A percentile compares a stretch with the other conserved stretches of the same genome.
Conservation (phyloP, 306 rosid genomes). For the Lablab purpureus region DNA sequence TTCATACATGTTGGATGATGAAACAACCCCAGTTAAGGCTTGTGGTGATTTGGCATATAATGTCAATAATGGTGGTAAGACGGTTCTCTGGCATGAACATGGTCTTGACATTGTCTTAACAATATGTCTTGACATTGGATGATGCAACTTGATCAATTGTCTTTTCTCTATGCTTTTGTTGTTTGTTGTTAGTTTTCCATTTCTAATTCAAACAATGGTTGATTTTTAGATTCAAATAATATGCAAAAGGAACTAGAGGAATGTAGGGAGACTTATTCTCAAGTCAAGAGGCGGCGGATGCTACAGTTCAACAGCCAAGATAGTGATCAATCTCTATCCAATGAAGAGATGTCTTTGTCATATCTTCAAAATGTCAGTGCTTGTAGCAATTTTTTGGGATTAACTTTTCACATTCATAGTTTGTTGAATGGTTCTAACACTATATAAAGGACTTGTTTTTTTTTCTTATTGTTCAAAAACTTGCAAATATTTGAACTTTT, state of each 20-base stretch:
- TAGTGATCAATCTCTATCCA: slow-evolving; percentile 53
- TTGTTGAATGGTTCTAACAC: slow-evolving; percentile 16
- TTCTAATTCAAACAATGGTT: slow-evolving; percentile 46
- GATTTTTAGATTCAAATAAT: slow-evolving; percentile 65
- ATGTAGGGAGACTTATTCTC: slow-evolving; percentile 67
- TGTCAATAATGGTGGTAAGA: slow-evolving; percentile 55
- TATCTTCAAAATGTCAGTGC: slow-evolving; percentile 74
- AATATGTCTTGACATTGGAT: not conserved
- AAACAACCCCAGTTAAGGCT: slow-evolving; percentile 93
- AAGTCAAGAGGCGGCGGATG: slow-evolving; percentile 90
- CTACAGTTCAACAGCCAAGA: slow-evolving; percentile 71
- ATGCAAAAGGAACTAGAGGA: slow-evolving; percentile 66
- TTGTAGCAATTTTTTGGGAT: slow-evolving; percentile 17
- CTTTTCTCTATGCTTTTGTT: not conserved
- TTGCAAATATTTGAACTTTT: slow-evolving; percentile 10
- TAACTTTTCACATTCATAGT: slow-evolving; percentile 3
- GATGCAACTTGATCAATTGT: slow-evolving; percentile 15
- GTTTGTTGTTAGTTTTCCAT: slow-evolving; percentile 28
- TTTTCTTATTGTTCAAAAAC: slow-evolving; percentile 26
- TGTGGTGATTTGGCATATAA: slow-evolving; percentile 86
- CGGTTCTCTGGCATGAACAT: not conserved
- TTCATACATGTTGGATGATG: slow-evolving; percentile 84
- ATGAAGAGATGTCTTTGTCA: slow-evolving; percentile 63
- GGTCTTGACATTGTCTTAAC: slow-evolving; percentile 41
- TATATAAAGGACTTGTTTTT: not conserved